These are phyloP conservation scores for Aspergillus flavus DNA, from an alignment of 2,329 filamentous ascomycete species.

Conservation along the genomic window DNA sequence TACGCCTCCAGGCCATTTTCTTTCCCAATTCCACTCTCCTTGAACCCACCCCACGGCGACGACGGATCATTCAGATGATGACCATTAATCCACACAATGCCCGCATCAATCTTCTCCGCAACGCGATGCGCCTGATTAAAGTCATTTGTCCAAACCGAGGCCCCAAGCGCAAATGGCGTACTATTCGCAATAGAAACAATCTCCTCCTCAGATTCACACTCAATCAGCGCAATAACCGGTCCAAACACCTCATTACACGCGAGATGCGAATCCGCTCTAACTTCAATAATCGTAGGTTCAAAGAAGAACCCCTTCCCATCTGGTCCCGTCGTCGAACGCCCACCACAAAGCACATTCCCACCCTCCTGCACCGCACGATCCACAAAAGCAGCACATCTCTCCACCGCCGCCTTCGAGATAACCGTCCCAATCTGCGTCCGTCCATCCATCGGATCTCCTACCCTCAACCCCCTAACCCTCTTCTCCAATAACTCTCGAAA, in stretches of 20 bases:
- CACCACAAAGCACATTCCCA: constrained; percentile 50
- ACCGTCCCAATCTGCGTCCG: constrained; percentile 67
- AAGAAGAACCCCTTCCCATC: constrained; percentile 57
- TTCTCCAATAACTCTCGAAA: constrained; percentile 44
- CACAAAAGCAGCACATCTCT: constrained; percentile 41
- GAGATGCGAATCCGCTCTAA: constrained; percentile 25
- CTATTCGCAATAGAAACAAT: constrained; percentile 53
- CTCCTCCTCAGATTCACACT: constrained; percentile 51
- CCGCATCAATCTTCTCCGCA: constrained; percentile 51
- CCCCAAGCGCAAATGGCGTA: constrained; percentile 54
- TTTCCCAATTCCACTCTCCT: constrained; percentile 68
- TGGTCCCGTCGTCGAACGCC: constrained; percentile 44
- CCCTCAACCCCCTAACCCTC: constrained; percentile 56
- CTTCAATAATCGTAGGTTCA: constrained; percentile 47
- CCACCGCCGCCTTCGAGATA: constrained; percentile 51
- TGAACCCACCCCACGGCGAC: constrained; percentile 69
- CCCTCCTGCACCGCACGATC: constrained; percentile 41
- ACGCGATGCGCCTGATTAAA: constrained; percentile 52
- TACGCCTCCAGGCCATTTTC: constrained; percentile 72
- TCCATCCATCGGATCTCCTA: constrained; percentile 60
- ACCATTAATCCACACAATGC: constrained; percentile 52
- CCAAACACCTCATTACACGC: constrained; percentile 53
- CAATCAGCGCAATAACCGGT: constrained; percentile 53
- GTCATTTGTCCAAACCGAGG: constrained; percentile 55
- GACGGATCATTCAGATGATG: constrained; percentile 74